Evolutionary conservation across 371 early-diverging fungal species (phyloP).

Genomic region (Mucor mucedo): DNA sequence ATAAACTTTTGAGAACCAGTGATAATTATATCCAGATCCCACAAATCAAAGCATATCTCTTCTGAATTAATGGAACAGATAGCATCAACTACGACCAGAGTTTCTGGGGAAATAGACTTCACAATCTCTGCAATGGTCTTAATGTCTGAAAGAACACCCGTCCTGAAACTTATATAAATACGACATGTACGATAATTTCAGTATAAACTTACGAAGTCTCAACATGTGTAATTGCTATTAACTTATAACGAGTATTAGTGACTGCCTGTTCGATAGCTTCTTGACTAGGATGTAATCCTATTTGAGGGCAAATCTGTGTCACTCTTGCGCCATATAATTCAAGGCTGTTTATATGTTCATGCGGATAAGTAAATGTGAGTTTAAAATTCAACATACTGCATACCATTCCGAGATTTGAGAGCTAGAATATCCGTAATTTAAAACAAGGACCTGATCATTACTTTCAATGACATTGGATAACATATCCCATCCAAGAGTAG

Average conservation of each 20-base stretch:
- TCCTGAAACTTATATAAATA: conserved; percentile 32
- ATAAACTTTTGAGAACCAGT: conserved; percentile 96
- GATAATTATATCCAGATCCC: conserved; percentile 88
- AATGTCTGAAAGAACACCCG: conserved; percentile 88
- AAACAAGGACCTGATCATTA: conserved; percentile 86
- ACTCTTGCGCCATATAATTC: conserved; percentile 89
- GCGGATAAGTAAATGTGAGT: too few relatives aligned
- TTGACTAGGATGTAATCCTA: conserved; percentile 72
- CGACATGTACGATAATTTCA: too few relatives aligned
- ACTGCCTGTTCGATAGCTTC: conserved; percentile 58
- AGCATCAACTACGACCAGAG: conserved; percentile 92
- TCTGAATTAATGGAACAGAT: conserved; percentile 96
- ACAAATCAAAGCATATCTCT: conserved; percentile 88
- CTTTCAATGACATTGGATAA: conserved; percentile 89
- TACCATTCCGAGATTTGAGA: conserved; percentile 93
- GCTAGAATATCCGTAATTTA: conserved; percentile 94
- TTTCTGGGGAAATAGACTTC: conserved; percentile 76
- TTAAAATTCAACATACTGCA: conserved; percentile 7
- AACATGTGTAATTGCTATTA: conserved; percentile 92
- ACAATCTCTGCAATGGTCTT: conserved; percentile 79
- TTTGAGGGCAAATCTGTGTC: conserved; percentile 68
- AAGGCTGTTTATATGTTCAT: conserved; percentile 54
- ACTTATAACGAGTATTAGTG: conserved; percentile 70
- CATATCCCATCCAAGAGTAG: conserved; percentile 95
- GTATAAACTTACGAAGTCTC: conserved; percentile 79